phyloP scores from a whole-genome alignment of 371 early-diverging fungal species.

The Mucor piriformis region DNA sequence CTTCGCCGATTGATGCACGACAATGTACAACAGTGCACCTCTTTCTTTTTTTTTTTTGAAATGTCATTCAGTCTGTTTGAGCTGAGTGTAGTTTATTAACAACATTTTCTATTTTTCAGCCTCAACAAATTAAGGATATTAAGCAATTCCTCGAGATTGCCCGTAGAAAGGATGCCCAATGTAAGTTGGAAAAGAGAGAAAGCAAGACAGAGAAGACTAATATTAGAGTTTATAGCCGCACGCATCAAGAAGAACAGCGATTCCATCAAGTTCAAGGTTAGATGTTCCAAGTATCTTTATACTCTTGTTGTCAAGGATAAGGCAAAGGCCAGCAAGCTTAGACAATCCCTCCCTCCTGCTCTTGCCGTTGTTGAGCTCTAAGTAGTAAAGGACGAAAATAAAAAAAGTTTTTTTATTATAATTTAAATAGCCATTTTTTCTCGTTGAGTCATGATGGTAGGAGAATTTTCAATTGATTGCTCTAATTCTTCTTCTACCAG shows the following conservation, averaged over 20 bases:
- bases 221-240: too few species aligned
- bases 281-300: constrained; percentile 97
- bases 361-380: constrained; percentile 12
- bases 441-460: neutral
- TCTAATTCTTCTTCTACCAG: constrained; percentile 10
- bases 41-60: neutral
- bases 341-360: constrained; percentile 84
- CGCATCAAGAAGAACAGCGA: constrained; percentile 97
- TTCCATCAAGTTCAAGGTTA: constrained; percentile 98
- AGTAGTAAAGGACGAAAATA: constrained; percentile 1
- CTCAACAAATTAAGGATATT: constrained; percentile 97
- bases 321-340: constrained; percentile 96
- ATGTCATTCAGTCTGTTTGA: constrained; percentile 30
- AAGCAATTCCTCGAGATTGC: constrained; percentile 97
- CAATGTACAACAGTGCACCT: neutral
- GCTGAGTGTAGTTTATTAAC: constrained; percentile 51
- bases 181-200: neutral
- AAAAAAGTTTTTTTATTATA: neutral
- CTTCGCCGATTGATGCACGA: neutral
- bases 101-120: constrained; percentile 58
- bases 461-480: neutral
- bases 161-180: constrained; percentile 91
- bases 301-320: constrained; percentile 95
- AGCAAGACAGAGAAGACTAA: too few species aligned
- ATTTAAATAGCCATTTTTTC: constrained; percentile 23